Evolutionary conservation across 805 yeast species (phyloP), one percentile per base, ranked within the genome.

Genomic region (Candida piceae): DNA sequence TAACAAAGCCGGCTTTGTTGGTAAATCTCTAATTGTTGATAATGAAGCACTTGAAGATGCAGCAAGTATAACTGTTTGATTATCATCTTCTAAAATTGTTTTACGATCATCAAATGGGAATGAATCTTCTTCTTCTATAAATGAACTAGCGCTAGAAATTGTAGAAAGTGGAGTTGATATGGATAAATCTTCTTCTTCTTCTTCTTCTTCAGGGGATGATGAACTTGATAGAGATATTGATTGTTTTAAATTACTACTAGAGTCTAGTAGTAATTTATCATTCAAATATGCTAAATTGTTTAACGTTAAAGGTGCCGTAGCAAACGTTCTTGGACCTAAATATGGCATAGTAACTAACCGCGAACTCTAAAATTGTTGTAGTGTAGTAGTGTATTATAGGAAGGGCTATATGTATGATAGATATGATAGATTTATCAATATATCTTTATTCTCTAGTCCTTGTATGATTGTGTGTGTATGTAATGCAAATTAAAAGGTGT

Each of bases 301-400:
- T 7, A 52, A 41, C 6, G 65, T 60, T 12, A 60, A 36, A 16
- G 64, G 65, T 23, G 64, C 52, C 12, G 65, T 60, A n/a, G 48
- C 54, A 41, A 58, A 60, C 6, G 63, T 46, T 42, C 48, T 57
- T 25, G 65, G 64, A 21, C 65, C 65, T 29, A 60, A 40, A 40
- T 58, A 60, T 37, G 65, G 57, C 65, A 60, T 60, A 31, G 8
- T 18, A 6, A 12, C 11, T 18, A n/a, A n/a, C n/a, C n/a, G n/a
- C n/a, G n/a, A n/a, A n/a, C n/a, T n/a, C n/a, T n/a, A n/a, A n/a
- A n/a, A n/a, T n/a, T n/a, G n/a, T n/a, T n/a, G n/a, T n/a, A n/a
- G n/a, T n/a, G n/a, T n/a, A n/a, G n/a, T n/a, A n/a, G n/a, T n/a
- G n/a, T n/a, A n/a, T n/a, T n/a, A n/a, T n/a, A n/a, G n/a, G n/a